phyloP scores from a whole-genome alignment of 257 asterid species.

The Solanum etuberosum region DNA sequence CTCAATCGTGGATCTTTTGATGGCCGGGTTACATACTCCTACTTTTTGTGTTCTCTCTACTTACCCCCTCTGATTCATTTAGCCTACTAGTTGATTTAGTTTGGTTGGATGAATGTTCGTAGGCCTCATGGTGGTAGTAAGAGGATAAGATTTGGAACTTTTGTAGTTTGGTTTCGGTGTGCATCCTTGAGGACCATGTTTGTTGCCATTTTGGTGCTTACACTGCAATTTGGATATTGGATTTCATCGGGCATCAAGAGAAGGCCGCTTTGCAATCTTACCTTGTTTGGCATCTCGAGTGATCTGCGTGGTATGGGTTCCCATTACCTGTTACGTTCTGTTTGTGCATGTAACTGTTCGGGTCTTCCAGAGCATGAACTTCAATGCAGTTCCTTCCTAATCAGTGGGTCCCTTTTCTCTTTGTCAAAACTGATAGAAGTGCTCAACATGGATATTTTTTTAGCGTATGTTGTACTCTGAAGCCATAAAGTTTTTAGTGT shows the following conservation, averaged over 20 bases:
- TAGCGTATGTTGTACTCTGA: neutral
- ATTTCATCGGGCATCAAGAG: neutral
- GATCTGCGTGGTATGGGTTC: neutral
- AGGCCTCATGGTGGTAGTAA: neutral
- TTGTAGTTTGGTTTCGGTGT: neutral
- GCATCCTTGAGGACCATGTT: neutral
- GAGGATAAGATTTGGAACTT: neutral
- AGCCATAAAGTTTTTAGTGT: neutral
- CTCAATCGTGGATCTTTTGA: neutral
- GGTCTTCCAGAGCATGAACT: neutral
- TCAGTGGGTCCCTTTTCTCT: neutral
- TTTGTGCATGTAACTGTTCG: neutral
- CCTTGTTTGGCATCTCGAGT: neutral
- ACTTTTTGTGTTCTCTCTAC: neutral
- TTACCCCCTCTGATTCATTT: neutral
- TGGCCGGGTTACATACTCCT: neutral
- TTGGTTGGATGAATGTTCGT: neutral
- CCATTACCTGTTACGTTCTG: neutral
- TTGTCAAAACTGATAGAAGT: neutral
- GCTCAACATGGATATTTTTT: neutral
- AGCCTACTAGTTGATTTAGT: neutral
- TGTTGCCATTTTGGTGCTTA: neutral
- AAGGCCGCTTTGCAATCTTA: neutral
- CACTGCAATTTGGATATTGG: neutral
- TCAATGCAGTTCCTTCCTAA: neutral